Base-by-base conservation (phyloP, 2,329 filamentous ascomycete species). In the Pseudonectria buxi region DNA sequence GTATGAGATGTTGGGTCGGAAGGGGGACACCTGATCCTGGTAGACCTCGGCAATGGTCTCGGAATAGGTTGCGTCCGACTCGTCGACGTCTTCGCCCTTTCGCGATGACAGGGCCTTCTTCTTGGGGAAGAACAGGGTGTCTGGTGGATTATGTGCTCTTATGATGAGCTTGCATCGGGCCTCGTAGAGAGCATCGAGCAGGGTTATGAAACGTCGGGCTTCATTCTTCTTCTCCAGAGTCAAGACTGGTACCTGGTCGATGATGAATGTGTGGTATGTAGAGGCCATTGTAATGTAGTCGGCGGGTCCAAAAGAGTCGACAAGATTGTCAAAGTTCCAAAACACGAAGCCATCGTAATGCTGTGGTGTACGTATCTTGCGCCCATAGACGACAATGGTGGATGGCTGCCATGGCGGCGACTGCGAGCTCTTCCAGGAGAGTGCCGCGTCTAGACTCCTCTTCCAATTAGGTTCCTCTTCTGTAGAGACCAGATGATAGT, bases 261-360 rank as follows among this genome's bases (percentile, higher is more conserved):
- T 66, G 53, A 90, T 76, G 41, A 90, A 72, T 0, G 85, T 89
- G 58, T 89, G 83, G 56, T 81, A 90, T 12, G 75, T 83, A 2
- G 83, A 88, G 2, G 85, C 83, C 55, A 92, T 74, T 2, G 82
- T 83, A 36, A 89, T 83, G 60, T 89, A 92, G 62, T 92, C 86
- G 18, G 86, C 86, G 1, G 85, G 84, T 0, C 86, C 86, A 29
- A 88, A 78, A 2, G 69, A 67, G 6, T 71, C 71, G 39, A 84
- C 86, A 2, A 90, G 71, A 25, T 82, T 72, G 11, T 67, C 51
- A 49, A 90, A 92, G 9, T 74, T 72, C 74, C 83, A 87, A 36
- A 70, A 69, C 0, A 78, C 72, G 1, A 74, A 62, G 13, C 80
- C 77, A 16, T 71, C 60, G 43, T 72, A 61, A 26, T 81, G 71